Base-by-base conservation (phyloP, 306 rosid species). In the Gastrolobium villosum region DNA sequence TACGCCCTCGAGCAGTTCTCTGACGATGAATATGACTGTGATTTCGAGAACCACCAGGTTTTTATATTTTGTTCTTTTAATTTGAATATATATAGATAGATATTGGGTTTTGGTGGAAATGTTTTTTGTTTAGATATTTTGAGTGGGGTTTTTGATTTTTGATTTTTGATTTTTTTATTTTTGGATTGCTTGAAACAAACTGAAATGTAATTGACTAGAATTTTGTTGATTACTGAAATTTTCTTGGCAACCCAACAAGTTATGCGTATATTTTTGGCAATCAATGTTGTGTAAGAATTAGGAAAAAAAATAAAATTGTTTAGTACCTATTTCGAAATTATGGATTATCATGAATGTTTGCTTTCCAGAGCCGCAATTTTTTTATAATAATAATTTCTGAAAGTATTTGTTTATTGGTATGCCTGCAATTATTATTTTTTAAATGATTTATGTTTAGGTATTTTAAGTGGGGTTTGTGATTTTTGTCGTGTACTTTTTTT, bases 1-100 rank as follows among this genome's bases (percentile, higher is more conserved):
- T 90, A 88, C 69, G 85, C 90, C 11, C 72, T 87, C 4, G 98
- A 87, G 81, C 93, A 89, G 82, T 94, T 88, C 92, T 94, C 97
- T 49, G 98, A 94, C 79, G 98, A 94, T 56, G 98, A 94, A 80
- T 94, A 92, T 82, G 96, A 84, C 37, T 88, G 92, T 78, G 92
- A 88, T 40, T 89, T 84, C 41, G 92, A 89, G 70, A 83, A 75
- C 78, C 92, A 90, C 6, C 85, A 85, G 91, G 97, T 89, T 71
- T 15, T 3, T 15, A 60, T 11, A 20, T 4, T 34, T 20, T 13
- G 10, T 2, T 30, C 13, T 55, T 76, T n/a, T 49, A 0, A 6
- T 62, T 49, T 9, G 0, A 7, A 4, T 32, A 36, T 61, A 45
- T 20, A 3, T 37, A 5, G 5, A 57, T 64, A 14, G 13, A 37